phyloP scores from a whole-genome alignment of 2,329 filamentous ascomycete genomes.

The Dactylonectria estremocensis region DNA sequence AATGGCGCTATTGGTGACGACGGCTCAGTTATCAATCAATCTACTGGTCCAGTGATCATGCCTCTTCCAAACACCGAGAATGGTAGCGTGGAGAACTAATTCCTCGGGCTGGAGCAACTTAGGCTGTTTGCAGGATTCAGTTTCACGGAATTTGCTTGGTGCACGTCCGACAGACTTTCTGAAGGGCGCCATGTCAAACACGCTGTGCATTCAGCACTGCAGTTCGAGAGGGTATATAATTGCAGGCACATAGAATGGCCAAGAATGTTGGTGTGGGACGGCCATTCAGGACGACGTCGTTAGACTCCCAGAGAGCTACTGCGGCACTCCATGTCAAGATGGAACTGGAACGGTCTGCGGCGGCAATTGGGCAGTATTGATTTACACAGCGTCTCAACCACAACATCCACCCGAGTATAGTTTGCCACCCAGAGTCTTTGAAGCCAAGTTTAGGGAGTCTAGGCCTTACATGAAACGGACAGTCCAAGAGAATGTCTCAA shows the following conservation, averaged over 20 bases:
- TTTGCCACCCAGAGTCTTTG: neutral
- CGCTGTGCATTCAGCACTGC: conserved; percentile 66
- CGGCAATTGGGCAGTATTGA: conserved; percentile 47
- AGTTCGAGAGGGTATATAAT: conserved; percentile 56
- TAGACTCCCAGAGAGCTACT: conserved; percentile 44
- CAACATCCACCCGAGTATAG: conserved; percentile 5
- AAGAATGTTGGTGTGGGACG: conserved; percentile 67
- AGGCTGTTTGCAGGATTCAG: conserved; percentile 52
- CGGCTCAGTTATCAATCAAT: neutral
- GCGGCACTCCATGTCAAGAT: conserved; percentile 42
- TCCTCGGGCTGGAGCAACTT: conserved; percentile 47
- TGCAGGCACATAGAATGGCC: conserved; percentile 65
- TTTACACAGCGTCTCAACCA: conserved; percentile 26
- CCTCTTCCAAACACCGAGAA: neutral
- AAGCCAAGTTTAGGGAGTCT: neutral
- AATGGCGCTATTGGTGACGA: neutral
- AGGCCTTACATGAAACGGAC: too few species aligned
- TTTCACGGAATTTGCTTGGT: conserved; percentile 41
- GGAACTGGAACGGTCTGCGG: conserved; percentile 40
- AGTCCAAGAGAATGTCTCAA: neutral
- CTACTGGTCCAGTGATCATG: neutral
- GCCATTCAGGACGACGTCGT: conserved; percentile 43
- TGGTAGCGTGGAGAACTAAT: neutral
- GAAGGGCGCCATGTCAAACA: conserved; percentile 61
- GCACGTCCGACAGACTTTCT: conserved; percentile 46